Evolutionary conservation across 208 protist genomes (phyloP).

Genomic region (Wallacemonas sp.): DNA sequence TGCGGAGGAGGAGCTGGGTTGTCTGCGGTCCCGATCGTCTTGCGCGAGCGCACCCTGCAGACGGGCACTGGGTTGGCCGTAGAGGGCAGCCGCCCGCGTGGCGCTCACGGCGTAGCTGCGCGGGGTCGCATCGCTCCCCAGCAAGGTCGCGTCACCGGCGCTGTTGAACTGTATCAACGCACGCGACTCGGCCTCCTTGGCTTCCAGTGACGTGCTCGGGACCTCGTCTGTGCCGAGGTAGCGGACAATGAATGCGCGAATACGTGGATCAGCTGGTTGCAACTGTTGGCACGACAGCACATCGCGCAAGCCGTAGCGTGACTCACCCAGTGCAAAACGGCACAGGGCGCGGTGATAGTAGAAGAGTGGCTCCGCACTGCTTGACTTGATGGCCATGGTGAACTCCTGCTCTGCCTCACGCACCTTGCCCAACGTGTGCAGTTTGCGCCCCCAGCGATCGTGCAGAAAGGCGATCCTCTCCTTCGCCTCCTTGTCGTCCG

Average conservation of each 20-base stretch:
- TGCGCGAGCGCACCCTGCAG: constrained; percentile 8
- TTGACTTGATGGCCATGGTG: constrained; percentile 80
- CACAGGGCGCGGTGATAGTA: constrained; percentile 84
- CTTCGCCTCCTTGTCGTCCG: constrained; percentile 47
- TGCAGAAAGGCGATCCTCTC: constrained; percentile 77
- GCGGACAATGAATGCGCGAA: constrained; percentile 76
- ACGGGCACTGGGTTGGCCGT: constrained; percentile 30
- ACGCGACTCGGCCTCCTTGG: constrained; percentile 14
- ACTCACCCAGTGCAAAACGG: constrained; percentile 77
- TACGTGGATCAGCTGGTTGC: constrained; percentile 49
- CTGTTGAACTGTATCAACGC: constrained; percentile 7
- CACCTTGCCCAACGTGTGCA: constrained; percentile 48
- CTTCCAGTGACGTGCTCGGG: constrained; percentile 15
- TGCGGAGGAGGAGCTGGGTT: too few species aligned
- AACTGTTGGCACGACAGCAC: constrained; percentile 83
- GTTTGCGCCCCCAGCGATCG: constrained; percentile 78
- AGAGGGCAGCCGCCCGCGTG: constrained; percentile 26
- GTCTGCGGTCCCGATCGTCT: too few species aligned
- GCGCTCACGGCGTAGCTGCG: background rate
- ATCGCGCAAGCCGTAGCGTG: constrained; percentile 80
- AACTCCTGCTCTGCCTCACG: constrained; percentile 78
- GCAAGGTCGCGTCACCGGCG: background rate
- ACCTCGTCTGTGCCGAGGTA: constrained; percentile 56
- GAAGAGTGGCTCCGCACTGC: constrained; percentile 67
- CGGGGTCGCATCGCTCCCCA: background rate